These are phyloP conservation scores for Mycena citricolor DNA, from an alignment of 1,284 basidiomycete species.

Conservation along the genomic window DNA sequence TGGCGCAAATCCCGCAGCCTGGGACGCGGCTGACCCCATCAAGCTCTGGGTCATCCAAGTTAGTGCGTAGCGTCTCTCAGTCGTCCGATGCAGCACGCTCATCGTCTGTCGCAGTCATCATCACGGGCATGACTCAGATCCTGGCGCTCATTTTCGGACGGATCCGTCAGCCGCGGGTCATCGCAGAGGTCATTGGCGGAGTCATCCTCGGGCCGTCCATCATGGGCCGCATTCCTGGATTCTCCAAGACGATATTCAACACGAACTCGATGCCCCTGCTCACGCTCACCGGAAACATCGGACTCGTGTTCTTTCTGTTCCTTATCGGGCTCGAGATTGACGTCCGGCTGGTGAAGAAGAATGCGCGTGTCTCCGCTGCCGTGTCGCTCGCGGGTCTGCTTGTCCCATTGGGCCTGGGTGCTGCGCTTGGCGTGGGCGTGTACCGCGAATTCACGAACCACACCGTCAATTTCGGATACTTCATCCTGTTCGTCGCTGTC, in stretches of 20 bases:
- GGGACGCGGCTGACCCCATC: conserved; percentile 66
- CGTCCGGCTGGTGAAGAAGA: conserved; percentile 64
- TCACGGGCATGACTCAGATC: conserved; percentile 73
- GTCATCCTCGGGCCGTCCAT: conserved; percentile 78
- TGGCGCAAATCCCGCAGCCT: conserved; percentile 51
- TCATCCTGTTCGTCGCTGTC: conserved; percentile 89
- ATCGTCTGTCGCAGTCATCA: conserved; percentile 50
- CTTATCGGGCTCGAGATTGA: conserved; percentile 90
- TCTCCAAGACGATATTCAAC: conserved; percentile 77
- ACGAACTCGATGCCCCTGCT: conserved; percentile 68
- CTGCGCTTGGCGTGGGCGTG: conserved; percentile 79
- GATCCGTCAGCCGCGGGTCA: conserved; percentile 83
- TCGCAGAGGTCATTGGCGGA: conserved; percentile 86
- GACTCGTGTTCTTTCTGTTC: conserved; percentile 89
- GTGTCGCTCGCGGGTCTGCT: conserved; percentile 69
- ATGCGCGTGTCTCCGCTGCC: conserved; percentile 50
- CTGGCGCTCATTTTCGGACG: conserved; percentile 62
- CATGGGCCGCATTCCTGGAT: conserved; percentile 74
- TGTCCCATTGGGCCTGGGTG: conserved; percentile 83
- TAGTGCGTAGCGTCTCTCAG: conserved; percentile 36
- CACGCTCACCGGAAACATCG: conserved; percentile 83
- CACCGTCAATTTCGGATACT: conserved; percentile 74
- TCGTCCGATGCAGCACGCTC: conserved; percentile 7
- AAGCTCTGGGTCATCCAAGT: conserved; percentile 85
- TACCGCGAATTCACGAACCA: conserved; percentile 77